Evolutionary conservation across 2,329 filamentous ascomycete species (phyloP), one percentile per base, ranked within the genome.

Genomic region (Penicillium nordicum): DNA sequence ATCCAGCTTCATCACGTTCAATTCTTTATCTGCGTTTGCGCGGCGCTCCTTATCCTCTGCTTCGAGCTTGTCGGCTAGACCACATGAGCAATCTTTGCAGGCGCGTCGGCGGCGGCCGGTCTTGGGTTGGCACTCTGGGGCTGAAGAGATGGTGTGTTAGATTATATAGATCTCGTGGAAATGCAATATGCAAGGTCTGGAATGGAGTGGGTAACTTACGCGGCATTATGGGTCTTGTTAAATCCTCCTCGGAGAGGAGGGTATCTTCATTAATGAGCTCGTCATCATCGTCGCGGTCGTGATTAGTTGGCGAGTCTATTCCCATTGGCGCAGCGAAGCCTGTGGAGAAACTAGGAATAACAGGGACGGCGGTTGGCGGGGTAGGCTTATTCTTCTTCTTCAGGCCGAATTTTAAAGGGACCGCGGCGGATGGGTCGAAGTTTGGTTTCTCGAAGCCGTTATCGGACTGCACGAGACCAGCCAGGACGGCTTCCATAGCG

Each of bases 11-110:
- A 90, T 80, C 41, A 78, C 74, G 14, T 76, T 75, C 27, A 80
- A 67, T 3, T 77, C 77, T 45, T 79, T 77, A 68, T 91, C 88
- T 32, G 89, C 88, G 23, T 81, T 78, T 8, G 78, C 77, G 55
- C 90, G 83, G 68, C 85, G 86, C 8, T 81, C 82, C 42, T 80
- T 80, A 74, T 97, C 94, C 78, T 97, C 91, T n/a, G 87, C 88
- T 66, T 91, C 89, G 49, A 97, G 77, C 59, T 88, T 86, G 72
- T 94, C 85, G 25, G 92, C 91, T 27, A 99, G 85, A 49, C 94
- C 94, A 71, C 94, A 99, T 9, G 90, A 93, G 80, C 94, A 99
- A 79, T 99, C 94, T 78, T 99, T 97, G 82, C 94, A 99, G 56
- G 94, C 92, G 60, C 92, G 87, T 53, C 93, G 88, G 65, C 93